These are phyloP conservation scores for Wickerhamomyces tratensis DNA, from an alignment of 805 yeast genomes.

Conservation along the genomic window DNA sequence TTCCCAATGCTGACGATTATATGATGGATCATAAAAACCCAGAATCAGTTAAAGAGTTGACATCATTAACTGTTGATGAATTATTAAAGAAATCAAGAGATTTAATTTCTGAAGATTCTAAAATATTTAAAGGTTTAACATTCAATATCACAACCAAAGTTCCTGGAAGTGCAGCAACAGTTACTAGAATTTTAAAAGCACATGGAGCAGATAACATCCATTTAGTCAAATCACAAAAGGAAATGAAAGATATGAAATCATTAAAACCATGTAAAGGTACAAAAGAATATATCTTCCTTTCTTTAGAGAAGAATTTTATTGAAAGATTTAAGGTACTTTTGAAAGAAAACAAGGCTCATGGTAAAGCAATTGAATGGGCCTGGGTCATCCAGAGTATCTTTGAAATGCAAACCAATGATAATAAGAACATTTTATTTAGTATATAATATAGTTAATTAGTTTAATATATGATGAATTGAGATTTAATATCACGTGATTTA, in stretches of 20 bases:
- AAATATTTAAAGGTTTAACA: constrained; percentile 36
- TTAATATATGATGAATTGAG: too few relatives aligned
- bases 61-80: constrained; percentile 15
- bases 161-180: constrained; percentile 50
- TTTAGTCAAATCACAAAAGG: constrained; percentile 17
- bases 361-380: constrained; percentile 48
- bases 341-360: constrained; percentile 8
- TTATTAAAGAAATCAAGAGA: constrained; percentile 7
- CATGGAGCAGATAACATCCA: constrained; percentile 41
- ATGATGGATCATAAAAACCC: constrained; percentile 24
- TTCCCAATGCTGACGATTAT: constrained; percentile 19
- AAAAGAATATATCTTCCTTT: constrained; percentile 18
- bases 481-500: too few relatives aligned
- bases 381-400: constrained; percentile 54
- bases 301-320: constrained; percentile 23
- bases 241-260: constrained; percentile 11
- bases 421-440: constrained; percentile 2
- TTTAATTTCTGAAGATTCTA: constrained; percentile 9
- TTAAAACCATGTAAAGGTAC: constrained; percentile 9
- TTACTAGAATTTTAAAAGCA: constrained; percentile 44
- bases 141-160: constrained; percentile 49
- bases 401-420: constrained; percentile 24
- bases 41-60: constrained; percentile 22
- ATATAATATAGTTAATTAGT: too few relatives aligned
- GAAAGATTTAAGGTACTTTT: constrained; percentile 19